phyloP scores from a whole-genome alignment of 2,329 filamentous ascomycete genomes.

The Neopestalotiopsis clavispora region DNA sequence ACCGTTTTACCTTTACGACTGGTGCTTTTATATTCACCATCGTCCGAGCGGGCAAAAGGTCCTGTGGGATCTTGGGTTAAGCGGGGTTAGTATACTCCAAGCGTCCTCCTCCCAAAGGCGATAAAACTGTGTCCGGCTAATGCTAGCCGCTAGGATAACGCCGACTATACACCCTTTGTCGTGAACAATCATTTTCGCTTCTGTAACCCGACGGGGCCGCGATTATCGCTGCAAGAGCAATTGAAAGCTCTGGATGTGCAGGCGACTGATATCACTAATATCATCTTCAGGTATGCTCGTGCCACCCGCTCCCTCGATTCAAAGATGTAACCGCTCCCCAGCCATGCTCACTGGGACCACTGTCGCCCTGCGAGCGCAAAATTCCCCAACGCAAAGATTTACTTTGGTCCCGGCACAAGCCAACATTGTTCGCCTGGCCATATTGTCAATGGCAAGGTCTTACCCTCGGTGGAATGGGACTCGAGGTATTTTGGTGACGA shows the following conservation, averaged over 20 bases:
- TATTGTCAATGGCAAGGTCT: not conserved
- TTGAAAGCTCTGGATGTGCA: not conserved
- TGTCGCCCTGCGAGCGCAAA: not conserved
- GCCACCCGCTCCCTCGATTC: not conserved
- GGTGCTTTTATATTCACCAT: constrained; percentile 11
- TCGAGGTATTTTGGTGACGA: constrained; percentile 4
- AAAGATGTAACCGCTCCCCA: not conserved
- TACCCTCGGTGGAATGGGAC: not conserved
- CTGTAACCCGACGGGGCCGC: constrained; percentile 7
- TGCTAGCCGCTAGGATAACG: not conserved
- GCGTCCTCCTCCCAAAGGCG: not conserved
- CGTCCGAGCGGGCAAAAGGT: not conserved
- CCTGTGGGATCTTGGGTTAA: constrained; percentile 11
- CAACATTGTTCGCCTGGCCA: constrained; percentile 4
- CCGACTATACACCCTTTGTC: constrained; percentile 12
- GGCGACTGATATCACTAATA: not conserved
- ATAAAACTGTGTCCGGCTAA: not conserved
- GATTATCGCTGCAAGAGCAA: not conserved
- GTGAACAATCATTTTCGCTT: constrained; percentile 3
- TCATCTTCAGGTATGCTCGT: constrained; percentile 9
- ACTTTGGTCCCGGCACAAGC: not conserved
- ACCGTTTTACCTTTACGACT: constrained; percentile 9
- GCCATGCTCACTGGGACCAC: constrained; percentile 12
- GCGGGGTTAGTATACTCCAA: not conserved
- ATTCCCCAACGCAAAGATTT: constrained; percentile 7